Conservation (phyloP, 768 basidiomycete genomes). For the Lactifluus piperatus region DNA sequence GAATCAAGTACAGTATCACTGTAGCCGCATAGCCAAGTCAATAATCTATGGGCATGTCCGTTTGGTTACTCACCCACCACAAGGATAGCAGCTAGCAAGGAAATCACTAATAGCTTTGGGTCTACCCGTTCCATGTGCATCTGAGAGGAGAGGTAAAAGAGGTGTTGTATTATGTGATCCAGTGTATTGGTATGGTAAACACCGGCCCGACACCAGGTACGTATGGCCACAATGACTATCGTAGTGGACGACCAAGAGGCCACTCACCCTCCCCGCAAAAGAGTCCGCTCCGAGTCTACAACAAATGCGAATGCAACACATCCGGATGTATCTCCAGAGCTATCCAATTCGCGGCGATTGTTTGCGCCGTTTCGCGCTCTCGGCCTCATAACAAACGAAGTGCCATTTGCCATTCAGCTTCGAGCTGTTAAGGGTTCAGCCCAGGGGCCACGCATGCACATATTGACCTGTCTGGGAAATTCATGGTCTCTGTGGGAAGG, state of each 20-base stretch:
- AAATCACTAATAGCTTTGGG: neutral
- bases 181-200: too few relatives aligned
- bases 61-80: neutral
- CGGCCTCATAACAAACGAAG: constrained; percentile 86
- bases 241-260: constrained; percentile 1
- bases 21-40: constrained; percentile 28
- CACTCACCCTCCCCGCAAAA: constrained; percentile 5
- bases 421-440: constrained; percentile 78
- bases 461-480: constrained; percentile 80
- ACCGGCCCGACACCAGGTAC: neutral
- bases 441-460: constrained; percentile 72
- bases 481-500: constrained; percentile 98
- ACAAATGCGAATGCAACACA: neutral
- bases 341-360: constrained; percentile 32
- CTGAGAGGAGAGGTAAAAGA: neutral
- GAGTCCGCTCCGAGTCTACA: constrained; percentile 1
- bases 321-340: neutral
- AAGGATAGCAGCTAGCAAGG: constrained; percentile 6
- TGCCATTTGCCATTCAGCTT: constrained; percentile 83
- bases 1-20: constrained; percentile 34
- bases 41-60: neutral
- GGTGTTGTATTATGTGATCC: neutral
- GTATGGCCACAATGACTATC: constrained; percentile 1
- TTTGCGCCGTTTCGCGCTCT: constrained; percentile 94
- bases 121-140: constrained; percentile 2